Base-by-base conservation (phyloP, 495 filamentous ascomycete species). In the Cetradonia linearis region DNA sequence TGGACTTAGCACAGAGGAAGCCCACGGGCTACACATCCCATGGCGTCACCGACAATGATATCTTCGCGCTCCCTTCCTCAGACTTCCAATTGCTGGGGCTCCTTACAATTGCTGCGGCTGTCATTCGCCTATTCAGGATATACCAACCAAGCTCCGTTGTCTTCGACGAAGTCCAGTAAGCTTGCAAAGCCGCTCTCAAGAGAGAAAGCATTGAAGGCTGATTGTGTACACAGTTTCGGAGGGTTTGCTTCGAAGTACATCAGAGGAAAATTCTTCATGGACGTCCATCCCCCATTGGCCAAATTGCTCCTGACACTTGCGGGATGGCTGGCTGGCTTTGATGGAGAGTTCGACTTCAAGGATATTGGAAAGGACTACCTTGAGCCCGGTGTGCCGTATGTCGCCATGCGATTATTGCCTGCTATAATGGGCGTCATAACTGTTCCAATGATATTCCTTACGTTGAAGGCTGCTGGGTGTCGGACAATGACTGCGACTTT, bases 311-410 rank as follows among this genome's bases (percentile, higher is more conserved):
- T 98, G 62, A 95, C 93, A 46, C 83, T 98, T 46, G 91, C 92
- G 63, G 93, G 93, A 55, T 98, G 87, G 86, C 73, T 96, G 54
- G 93, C 91, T 63, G 93, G 94, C 27, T 98, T 96, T 69, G 81
- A 96, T 71, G 93, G 93, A 54, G 79, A 88, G 49, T 98, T 98
- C 62, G 93, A 98, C 70, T 98, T 98, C 78, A 98, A 98, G 77
- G 94, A 98, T 66, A 98, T 98, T 77, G 93, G 93, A 67, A 96
- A 96, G 76, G 93, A 98, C 69, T 98, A 98, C 67, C 69, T 97
- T 52, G 94, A 92, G 72, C 89, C 94, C 0, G 84, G 86, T 25
- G 93, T 98, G 49, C 93, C 93, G 14, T 98, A 97, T 74, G 94
- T 98, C 20, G 89, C 93, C 44, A 98, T 98, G 93, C 85, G 93